Evolutionary conservation across 2,329 filamentous ascomycete genomes (phyloP), one percentile per base, ranked within the genome.

Genomic region (Penicillium occitanis): DNA sequence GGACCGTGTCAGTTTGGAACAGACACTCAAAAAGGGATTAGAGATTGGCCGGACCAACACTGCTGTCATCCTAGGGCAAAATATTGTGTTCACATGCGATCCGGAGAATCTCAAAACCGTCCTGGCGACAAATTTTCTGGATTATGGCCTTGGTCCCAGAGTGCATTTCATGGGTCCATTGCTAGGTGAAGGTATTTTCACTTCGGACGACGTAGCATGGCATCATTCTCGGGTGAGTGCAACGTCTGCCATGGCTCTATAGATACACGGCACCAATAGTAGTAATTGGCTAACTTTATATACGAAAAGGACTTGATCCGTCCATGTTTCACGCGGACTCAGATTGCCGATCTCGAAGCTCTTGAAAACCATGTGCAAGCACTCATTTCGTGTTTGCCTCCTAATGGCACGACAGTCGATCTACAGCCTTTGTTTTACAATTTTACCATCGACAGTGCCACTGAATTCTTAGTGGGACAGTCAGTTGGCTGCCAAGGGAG

Each of bases 281-380:
- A 35, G 51, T 57, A 4, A 57, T 35, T 5, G 19, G 30, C 51
- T 57, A 22, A 57, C n/a, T 25, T 50, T 35, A 35, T 57, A 57
- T 35, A 17, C n/a, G 28, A 57, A 35, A 57, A 53, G 51, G 53
- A 57, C 11, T 13, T 97, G 68, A 87, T 97, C 70, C 84, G 93
- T 8, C 93, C 93, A 0, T 92, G 96, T 74, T 97, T 97, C 77
- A 88, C 92, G 70, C 90, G 90, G 72, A 91, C 96, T 74, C 90
- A 93, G 53, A 87, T 97, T 11, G 74, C 76, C 63, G 92, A 97
- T 77, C 79, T 97, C 67, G 84, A 91, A 55, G 89, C 89, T 68
- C 92, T 97, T 73, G 92, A 97, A 77, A 82, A 84, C 25, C 92
- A 97, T 73, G 84, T 93, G 44, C 84, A 90, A 70, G 85, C 87